Evolutionary conservation across 2,329 filamentous ascomycete genomes (phyloP), one percentile per base, ranked within the genome.

Genomic region (Colletotrichum tabaci): DNA sequence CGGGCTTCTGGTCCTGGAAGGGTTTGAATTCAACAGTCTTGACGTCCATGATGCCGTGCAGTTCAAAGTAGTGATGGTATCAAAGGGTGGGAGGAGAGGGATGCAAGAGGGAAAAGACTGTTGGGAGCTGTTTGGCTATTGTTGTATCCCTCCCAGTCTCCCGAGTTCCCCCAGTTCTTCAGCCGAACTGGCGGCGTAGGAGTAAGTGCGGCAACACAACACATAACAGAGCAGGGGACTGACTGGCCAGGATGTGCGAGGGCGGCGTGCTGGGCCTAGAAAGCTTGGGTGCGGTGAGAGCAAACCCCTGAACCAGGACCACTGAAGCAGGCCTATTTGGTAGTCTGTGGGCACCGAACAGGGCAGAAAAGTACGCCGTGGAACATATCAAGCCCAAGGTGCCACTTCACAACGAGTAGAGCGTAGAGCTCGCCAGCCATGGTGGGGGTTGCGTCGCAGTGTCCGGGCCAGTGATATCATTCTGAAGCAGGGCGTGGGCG

Each of bases 1-100:
- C 96, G 75, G 96, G 95, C 89, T 99, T 99, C 90, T 99, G 96
- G 89, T 98, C 96, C 75, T 92, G 89, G 84, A 96, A 98, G 72
- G 95, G 90, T 83, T 91, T 91, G 83, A 98, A 91, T 77, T 93
- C 89, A 79, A 98, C 93, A 66, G 92, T 94, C 84, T 94, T 89
- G 84, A 87, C 81, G 76, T 85, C 84, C 94, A 98, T 96, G 79
- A 75, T 88, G 80, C 74, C 64, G 69, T 69, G 15, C 47, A 26
- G 46, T 64, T 77, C 63, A 56, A 66, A 15, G 61, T 47, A 71
- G 60, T 60, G 53, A 65, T 55, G 52, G 57, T 58, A 46, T 42
- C 49, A 38, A 68, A 56, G 60, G 60, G 42, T 30, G 30, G 44
- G 21, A 61, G 26, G 38, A 21, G 50, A 55, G 49, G 52, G 57